A percentile compares a stretch with the other conserved stretches of the same genome.
These are phyloP conservation scores for Collybiopsis confluens DNA, from an alignment of 768 basidiomycete species.

Conservation along the genomic window DNA sequence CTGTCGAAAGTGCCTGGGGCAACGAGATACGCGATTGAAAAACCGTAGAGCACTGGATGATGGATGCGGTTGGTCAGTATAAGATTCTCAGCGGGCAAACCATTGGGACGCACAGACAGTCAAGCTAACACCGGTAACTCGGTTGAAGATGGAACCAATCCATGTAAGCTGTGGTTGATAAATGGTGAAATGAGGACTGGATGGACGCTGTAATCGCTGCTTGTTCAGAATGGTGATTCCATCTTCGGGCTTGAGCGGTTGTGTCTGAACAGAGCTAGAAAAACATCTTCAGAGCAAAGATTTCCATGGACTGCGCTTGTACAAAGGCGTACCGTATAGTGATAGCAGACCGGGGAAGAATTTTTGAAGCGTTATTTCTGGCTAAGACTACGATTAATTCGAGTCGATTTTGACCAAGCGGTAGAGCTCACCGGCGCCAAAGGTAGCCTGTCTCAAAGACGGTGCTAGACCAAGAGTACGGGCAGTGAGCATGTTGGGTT, in stretches of 20 bases:
- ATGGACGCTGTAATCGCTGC: conserved; percentile 86
- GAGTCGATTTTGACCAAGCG: background rate
- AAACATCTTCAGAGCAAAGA: background rate
- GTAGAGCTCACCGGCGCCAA: background rate
- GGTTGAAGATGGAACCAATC: conserved; percentile 81
- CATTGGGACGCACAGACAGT: conserved; percentile 66
- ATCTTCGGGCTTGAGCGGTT: conserved; percentile 60
- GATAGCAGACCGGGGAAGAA: background rate
- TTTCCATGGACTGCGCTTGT: no score
- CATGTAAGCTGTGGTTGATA: conserved; percentile 95
- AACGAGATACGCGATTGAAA: conserved; percentile 60
- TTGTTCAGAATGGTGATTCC: conserved; percentile 69
- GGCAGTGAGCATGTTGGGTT: conserved; percentile 2
- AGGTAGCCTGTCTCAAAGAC: conserved; percentile 4
- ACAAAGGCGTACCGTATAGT: background rate
- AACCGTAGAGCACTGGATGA: conserved; percentile 65
- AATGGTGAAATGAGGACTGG: conserved; percentile 93
- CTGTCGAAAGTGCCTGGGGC: conserved; percentile 60
- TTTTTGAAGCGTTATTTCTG: conserved; percentile 1
- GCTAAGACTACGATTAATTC: background rate
- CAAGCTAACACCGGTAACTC: conserved; percentile 78
- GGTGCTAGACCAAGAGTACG: conserved; percentile 6
- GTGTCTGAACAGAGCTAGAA: conserved; percentile 44
- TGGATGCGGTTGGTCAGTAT: conserved; percentile 63
- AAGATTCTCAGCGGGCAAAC: background rate